Conservation (phyloP, 305 asterid genomes). For the Fraxinus xanthoxyloides region DNA sequence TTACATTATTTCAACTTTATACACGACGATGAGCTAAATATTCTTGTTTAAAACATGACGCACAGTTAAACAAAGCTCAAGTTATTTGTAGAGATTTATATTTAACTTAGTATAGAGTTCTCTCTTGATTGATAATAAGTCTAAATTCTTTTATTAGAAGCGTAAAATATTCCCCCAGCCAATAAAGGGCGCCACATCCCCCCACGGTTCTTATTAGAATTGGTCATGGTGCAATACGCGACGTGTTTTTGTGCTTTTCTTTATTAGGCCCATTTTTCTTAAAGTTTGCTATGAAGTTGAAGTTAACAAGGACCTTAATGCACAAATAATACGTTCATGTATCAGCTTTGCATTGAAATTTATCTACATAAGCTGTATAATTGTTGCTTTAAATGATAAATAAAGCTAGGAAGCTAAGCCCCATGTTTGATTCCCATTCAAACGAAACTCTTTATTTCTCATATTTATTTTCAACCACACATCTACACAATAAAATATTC, state of each 20-base stretch:
- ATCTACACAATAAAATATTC: no score
- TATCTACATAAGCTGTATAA: background rate
- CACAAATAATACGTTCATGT: background rate
- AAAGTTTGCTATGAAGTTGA: background rate
- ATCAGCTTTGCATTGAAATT: background rate
- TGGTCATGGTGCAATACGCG: no score
- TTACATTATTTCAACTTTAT: no score
- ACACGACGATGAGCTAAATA: constrained; percentile 19
- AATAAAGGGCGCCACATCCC: no score
- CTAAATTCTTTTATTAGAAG: background rate
- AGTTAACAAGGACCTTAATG: background rate
- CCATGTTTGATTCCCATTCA: no score
- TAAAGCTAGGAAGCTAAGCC: background rate
- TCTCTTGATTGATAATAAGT: constrained; percentile 12
- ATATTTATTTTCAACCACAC: no score
- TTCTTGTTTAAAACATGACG: background rate
- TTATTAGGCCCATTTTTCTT: background rate
- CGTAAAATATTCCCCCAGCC: no score
- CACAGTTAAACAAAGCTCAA: background rate
- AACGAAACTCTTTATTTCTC: no score
- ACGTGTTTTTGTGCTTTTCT: background rate
- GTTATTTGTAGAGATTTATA: background rate
- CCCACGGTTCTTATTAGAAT: no score
- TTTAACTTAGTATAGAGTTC: background rate
- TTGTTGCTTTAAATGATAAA: background rate